These are phyloP conservation scores for Chimonanthus praecox DNA, from an alignment of 164 flowering plant genomes.

Conservation along the genomic window DNA sequence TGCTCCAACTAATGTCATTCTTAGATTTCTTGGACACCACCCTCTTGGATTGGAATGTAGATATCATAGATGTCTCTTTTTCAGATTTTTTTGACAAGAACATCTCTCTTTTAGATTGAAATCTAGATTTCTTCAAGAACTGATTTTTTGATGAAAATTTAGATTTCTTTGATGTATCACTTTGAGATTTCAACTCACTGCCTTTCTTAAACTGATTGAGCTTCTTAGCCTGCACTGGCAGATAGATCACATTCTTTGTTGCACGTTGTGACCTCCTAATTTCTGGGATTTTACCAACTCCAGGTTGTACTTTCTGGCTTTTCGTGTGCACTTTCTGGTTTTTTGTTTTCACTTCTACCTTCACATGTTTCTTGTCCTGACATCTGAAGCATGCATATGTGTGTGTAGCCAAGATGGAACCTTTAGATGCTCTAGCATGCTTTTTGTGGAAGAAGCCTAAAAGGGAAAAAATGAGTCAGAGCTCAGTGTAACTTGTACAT, in stretches of 20 bases:
- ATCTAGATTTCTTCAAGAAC: background rate
- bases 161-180: no score
- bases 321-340: constrained; percentile 7
- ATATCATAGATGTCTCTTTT: no score
- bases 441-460: constrained; percentile 81
- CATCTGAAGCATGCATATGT: constrained; percentile 66
- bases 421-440: constrained; percentile 57
- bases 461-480: background rate
- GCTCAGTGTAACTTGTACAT: no score
- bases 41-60: no score
- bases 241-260: constrained; percentile 34
- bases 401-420: constrained; percentile 27
- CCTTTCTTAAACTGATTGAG: constrained; percentile 28
- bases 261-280: constrained; percentile 42
- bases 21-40: constrained; percentile 18
- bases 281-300: background rate
- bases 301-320: background rate
- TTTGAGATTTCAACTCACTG: constrained; percentile 25
- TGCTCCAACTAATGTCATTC: constrained; percentile 31
- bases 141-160: no score
- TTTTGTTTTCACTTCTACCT: constrained; percentile 13
- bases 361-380: constrained; percentile 26
- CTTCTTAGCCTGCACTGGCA: constrained; percentile 28
- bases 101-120: constrained; percentile 26
- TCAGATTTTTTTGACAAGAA: no score